phyloP scores from a whole-genome alignment of 1,139 yeast genomes.

The Candida tropicalis region DNA sequence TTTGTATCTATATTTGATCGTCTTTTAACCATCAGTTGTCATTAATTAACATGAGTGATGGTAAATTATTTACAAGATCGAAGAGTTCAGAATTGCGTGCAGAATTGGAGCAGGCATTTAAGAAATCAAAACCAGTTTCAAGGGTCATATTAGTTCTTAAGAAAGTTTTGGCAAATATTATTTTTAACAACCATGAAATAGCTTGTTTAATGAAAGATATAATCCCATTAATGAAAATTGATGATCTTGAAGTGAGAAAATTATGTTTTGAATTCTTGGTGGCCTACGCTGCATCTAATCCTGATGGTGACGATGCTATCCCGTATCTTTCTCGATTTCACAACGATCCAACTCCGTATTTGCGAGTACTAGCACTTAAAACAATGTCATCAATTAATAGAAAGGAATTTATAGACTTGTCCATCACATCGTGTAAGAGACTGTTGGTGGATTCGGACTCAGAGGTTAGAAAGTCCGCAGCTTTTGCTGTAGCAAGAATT shows the following conservation, averaged over 20 bases:
- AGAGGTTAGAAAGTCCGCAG: conserved; percentile 68
- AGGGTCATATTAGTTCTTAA: conserved; percentile 65
- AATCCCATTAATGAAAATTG: conserved; percentile 57
- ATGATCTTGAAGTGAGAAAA: conserved; percentile 74
- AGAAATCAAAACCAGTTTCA: conserved; percentile 50
- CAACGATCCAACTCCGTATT: conserved; percentile 34
- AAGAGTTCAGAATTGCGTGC: conserved; percentile 58
- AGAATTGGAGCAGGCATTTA: conserved; percentile 57
- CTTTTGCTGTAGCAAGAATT: conserved; percentile 68
- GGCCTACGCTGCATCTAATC: conserved; percentile 59
- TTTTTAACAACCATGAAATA: conserved; percentile 82
- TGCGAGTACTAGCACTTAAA: conserved; percentile 57
- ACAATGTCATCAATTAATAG: conserved; percentile 65
- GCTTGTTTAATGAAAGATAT: conserved; percentile 68
- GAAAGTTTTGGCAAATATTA: conserved; percentile 80
- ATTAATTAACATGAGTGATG: conserved; percentile 39
- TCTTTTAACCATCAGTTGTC: not conserved
- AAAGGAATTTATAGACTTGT: conserved; percentile 48
- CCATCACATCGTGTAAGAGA: conserved; percentile 23
- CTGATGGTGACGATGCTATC: conserved; percentile 58
- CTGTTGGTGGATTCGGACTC: conserved; percentile 59
- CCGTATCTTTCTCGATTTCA: conserved; percentile 58
- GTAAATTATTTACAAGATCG: conserved; percentile 42
- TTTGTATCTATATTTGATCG: not conserved
- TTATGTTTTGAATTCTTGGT: conserved; percentile 64